These are phyloP conservation scores for Scytalidium sp. DNA, from an alignment of 2,329 filamentous ascomycete genomes.

Conservation along the genomic window DNA sequence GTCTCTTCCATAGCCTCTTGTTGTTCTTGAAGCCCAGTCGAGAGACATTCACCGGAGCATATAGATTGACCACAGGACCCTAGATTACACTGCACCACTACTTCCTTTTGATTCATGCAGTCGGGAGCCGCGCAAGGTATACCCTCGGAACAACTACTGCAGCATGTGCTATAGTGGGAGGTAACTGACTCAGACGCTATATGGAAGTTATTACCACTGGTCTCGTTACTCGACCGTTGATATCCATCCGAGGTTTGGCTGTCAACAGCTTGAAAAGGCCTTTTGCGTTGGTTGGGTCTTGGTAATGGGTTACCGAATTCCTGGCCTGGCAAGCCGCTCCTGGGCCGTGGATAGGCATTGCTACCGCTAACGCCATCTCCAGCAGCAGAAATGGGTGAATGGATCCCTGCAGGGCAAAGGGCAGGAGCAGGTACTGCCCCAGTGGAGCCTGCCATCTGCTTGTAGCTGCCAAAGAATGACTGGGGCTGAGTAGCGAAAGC, in stretches of 20 bases:
- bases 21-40: constrained; percentile 9
- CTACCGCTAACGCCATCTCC: background rate
- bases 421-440: background rate
- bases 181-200: background rate
- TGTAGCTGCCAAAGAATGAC: background rate
- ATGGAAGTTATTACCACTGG: background rate
- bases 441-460: background rate
- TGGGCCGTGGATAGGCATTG: background rate
- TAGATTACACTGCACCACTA: constrained; percentile 16
- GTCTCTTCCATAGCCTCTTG: background rate
- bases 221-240: background rate
- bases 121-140: constrained; percentile 11
- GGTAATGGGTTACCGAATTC: background rate
- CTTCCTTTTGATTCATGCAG: constrained; percentile 7
- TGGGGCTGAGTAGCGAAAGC: background rate
- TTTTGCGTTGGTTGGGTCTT: background rate
- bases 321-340: background rate
- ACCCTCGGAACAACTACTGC: constrained; percentile 24
- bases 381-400: background rate
- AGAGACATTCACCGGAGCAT: constrained; percentile 17
- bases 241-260: background rate
- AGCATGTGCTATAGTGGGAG: constrained; percentile 18
- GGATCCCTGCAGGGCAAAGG: background rate
- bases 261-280: background rate
- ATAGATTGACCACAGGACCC: constrained; percentile 15